Percentiles rank a stretch among this genome's conserved stretches.
These are phyloP conservation scores for Penicillium taxi DNA, from an alignment of 495 filamentous ascomycete species.

Conservation along the genomic window DNA sequence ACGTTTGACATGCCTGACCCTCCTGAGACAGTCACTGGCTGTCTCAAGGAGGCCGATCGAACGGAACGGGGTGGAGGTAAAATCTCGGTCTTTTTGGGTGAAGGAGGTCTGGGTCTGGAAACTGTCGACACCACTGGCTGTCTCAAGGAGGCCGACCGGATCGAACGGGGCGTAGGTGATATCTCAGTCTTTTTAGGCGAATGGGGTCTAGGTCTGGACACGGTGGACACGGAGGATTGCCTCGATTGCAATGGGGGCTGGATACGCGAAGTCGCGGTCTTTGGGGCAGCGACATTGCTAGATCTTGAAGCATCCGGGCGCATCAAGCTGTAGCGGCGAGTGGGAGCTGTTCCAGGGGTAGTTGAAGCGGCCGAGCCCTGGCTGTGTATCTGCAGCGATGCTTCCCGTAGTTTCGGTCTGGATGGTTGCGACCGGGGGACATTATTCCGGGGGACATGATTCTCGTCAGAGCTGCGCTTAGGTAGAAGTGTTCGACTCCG, in stretches of 20 bases:
- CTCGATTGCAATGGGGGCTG: too few relatives aligned
- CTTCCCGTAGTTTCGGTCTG: slow-evolving; percentile 5
- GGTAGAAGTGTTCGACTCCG: slow-evolving; percentile 21
- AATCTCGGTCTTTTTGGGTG: slow-evolving; percentile 35
- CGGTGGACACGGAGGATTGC: too few relatives aligned
- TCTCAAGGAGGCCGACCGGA: slow-evolving; percentile 35
- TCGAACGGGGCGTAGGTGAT: slow-evolving; percentile 30
- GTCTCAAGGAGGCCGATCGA: slow-evolving; percentile 37
- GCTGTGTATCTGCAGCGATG: too few relatives aligned
- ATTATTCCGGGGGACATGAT: too few relatives aligned
- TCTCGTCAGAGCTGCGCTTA: too few relatives aligned
- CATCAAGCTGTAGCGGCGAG: slow-evolving; percentile 31
- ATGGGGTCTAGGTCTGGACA: slow-evolving; percentile 18
- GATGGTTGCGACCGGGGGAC: slow-evolving; percentile 11
- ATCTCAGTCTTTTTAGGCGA: slow-evolving; percentile 35
- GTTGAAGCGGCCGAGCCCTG: background rate
- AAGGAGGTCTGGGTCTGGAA: slow-evolving; percentile 17
- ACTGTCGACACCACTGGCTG: slow-evolving; percentile 20
- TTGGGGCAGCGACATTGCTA: slow-evolving; percentile 13
- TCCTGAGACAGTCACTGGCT: slow-evolving; percentile 19
- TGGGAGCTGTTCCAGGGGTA: slow-evolving; percentile 3
- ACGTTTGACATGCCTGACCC: too few relatives aligned
- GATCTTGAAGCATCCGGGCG: slow-evolving; percentile 22
- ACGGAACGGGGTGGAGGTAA: slow-evolving; percentile 28
- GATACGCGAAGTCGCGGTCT: slow-evolving; percentile 14